These are phyloP conservation scores for Exophiala bonariae DNA, from an alignment of 2,329 filamentous ascomycete species.

Conservation along the genomic window DNA sequence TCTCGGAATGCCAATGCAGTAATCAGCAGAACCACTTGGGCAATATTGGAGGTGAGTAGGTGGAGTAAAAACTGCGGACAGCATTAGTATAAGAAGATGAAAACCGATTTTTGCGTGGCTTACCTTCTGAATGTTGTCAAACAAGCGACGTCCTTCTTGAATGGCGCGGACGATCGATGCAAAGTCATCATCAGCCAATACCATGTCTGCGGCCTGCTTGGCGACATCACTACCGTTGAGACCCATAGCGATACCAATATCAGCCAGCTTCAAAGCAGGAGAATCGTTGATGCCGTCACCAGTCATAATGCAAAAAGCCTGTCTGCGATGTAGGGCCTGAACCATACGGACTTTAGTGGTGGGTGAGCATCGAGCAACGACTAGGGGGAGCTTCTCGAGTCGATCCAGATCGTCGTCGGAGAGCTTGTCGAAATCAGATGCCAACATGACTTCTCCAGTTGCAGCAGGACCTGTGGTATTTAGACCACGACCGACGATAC, in stretches of 20 bases:
- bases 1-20: constrained; percentile 82
- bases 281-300: constrained; percentile 86
- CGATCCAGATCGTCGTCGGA: constrained; percentile 70
- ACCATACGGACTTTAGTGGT: constrained; percentile 16
- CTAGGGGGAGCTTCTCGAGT: constrained; percentile 57
- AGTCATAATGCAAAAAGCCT: constrained; percentile 73
- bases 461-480: constrained; percentile 47
- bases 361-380: constrained; percentile 19
- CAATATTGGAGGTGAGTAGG: constrained; percentile 76
- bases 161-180: constrained; percentile 79
- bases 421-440: constrained; percentile 75
- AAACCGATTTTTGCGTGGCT: background rate
- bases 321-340: constrained; percentile 22
- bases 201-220: constrained; percentile 87
- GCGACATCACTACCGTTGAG: constrained; percentile 73
- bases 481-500: constrained; percentile 56
- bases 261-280: constrained; percentile 67
- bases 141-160: constrained; percentile 74
- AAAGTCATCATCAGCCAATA: constrained; percentile 78
- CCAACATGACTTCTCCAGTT: constrained; percentile 71
- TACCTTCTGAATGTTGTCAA: constrained; percentile 71
- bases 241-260: constrained; percentile 94
- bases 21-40: constrained; percentile 77
- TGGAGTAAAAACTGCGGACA: constrained; percentile 69
- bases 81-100: background rate